Base-by-base conservation (phyloP, 805 yeast genomes). In the Candida succiphila region DNA sequence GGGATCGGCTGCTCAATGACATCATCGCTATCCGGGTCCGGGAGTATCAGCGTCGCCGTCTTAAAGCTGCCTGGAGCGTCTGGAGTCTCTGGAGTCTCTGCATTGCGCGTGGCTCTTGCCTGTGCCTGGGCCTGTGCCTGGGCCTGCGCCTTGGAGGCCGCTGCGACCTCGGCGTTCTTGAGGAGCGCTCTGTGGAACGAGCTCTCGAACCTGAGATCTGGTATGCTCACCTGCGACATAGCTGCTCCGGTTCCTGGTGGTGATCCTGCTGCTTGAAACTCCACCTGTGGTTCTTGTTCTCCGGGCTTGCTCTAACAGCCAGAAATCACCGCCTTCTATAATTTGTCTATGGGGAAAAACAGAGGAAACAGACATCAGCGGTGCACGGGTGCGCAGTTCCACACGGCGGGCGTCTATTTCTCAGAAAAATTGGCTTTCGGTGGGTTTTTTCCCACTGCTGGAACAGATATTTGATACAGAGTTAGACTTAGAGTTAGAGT, bases 191-290 rank as follows among this genome's bases (percentile, higher is more conserved):
- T 56, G 40, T 61, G 51, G 49, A 80, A 80, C 3, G 81, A 60
- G 36, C 75, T 68, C 45, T 78, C 84, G 44, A 78, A 79, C 29
- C 89, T 60, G 17, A 80, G 54, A 44, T 81, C 89, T 1, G 88
- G 88, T 3, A 69, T 58, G 1, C 35, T 37, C 3, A 50, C 29
- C 20, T 38, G 33, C 15, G 37, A 13, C 31, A 29, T 29, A 3
- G 7, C n/a, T 15, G 7, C n/a, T n/a, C n/a, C n/a, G n/a, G n/a
- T n/a, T n/a, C n/a, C n/a, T n/a, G n/a, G n/a, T n/a, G n/a, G n/a
- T n/a, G n/a, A n/a, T n/a, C n/a, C n/a, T n/a, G n/a, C n/a, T n/a
- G n/a, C n/a, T n/a, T n/a, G n/a, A n/a, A n/a, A n/a, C n/a, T n/a
- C n/a, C n/a, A n/a, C n/a, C n/a, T n/a, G n/a, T n/a, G n/a, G n/a